Percentiles rank a stretch among this genome's conserved stretches.
These are phyloP conservation scores for Lachnellula suecica DNA, from an alignment of 2,329 filamentous ascomycete genomes.

Conservation along the genomic window DNA sequence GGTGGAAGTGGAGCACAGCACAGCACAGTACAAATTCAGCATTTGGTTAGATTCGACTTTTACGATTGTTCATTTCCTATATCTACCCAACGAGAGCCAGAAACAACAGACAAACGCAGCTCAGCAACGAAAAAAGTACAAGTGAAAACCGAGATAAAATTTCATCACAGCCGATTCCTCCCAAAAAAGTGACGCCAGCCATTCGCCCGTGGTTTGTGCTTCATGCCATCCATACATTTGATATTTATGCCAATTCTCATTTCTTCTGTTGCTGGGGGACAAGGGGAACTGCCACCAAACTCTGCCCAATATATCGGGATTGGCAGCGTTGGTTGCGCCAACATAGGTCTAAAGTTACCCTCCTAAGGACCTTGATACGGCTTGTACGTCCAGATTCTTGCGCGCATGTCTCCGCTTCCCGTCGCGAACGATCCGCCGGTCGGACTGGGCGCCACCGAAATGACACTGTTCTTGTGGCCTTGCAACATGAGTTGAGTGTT, in stretches of 20 bases:
- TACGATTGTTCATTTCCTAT: too few species aligned
- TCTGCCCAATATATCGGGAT: too few species aligned
- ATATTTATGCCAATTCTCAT: background rate
- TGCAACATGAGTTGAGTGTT: slow-evolving; percentile 97
- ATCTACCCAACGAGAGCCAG: too few species aligned
- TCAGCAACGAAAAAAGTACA: background rate
- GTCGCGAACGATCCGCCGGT: slow-evolving; percentile 84
- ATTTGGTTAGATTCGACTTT: too few species aligned
- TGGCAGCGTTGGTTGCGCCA: too few species aligned
- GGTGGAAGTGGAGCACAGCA: too few species aligned
- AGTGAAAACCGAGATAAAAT: too few species aligned
- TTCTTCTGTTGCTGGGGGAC: background rate
- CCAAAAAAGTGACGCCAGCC: slow-evolving; percentile 5
- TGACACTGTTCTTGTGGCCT: slow-evolving; percentile 98
- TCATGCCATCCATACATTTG: slow-evolving; percentile 2
- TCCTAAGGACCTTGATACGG: slow-evolving; percentile 16
- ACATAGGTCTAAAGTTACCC: too few species aligned
- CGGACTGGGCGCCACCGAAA: slow-evolving; percentile 93
- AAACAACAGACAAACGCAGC: background rate
- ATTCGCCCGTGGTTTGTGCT: slow-evolving; percentile 4
- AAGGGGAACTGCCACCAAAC: too few species aligned
- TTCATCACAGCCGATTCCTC: background rate
- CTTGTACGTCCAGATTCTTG: slow-evolving; percentile 91
- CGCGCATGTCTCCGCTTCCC: slow-evolving; percentile 95
- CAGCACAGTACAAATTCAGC: too few species aligned